phyloP scores from a whole-genome alignment of 1,284 basidiomycete species.

The Melampsora americana region DNA sequence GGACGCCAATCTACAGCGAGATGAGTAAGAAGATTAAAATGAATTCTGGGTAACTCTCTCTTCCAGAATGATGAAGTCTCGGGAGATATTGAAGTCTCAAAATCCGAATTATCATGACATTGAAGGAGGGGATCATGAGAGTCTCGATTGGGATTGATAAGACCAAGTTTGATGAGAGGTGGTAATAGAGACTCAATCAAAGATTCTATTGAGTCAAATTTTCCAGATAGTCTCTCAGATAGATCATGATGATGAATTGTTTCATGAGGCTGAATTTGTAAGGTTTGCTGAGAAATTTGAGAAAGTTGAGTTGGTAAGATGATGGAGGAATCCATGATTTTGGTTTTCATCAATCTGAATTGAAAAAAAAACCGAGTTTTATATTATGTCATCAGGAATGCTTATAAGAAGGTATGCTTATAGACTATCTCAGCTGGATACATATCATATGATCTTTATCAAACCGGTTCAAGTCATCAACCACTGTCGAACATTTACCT shows the following conservation, averaged over 20 bases:
- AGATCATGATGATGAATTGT: background rate
- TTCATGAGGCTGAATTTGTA: background rate
- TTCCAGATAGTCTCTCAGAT: background rate
- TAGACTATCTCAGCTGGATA: background rate
- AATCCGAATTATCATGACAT: background rate
- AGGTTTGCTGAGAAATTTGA: background rate
- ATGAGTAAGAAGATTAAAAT: background rate
- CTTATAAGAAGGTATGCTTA: too few species aligned
- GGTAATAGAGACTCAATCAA: background rate
- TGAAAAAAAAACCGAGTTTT: too few species aligned
- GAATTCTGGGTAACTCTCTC: conserved; percentile 19
- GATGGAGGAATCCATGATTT: background rate
- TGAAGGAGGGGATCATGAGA: background rate
- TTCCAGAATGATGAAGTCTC: background rate
- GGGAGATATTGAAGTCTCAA: background rate
- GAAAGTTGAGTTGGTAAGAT: conserved; percentile 2
- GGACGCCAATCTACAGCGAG: conserved; percentile 4
- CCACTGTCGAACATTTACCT: background rate
- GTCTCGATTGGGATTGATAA: background rate
- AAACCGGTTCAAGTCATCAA: background rate
- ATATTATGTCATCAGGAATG: too few species aligned
- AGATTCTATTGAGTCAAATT: background rate
- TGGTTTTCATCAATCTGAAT: too few species aligned
- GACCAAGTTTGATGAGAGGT: conserved; percentile 3
- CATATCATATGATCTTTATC: background rate